These are phyloP conservation scores for Rhizophagus sp. DNA, from an alignment of 192 early-diverging fungal genomes.

Conservation along the genomic window DNA sequence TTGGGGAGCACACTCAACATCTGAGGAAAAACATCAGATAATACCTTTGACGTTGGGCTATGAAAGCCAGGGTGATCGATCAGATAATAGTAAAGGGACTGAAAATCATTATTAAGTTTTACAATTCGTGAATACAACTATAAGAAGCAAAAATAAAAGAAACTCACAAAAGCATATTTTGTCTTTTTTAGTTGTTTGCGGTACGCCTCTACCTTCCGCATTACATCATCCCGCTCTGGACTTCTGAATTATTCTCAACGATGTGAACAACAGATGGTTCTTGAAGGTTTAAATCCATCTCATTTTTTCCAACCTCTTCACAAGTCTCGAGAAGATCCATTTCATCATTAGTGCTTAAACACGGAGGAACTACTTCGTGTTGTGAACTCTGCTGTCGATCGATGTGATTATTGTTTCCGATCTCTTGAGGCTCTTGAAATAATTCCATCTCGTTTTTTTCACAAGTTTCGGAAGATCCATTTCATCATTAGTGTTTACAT, in stretches of 20 bases:
- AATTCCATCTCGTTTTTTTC: slow-evolving; percentile 5
- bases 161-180: slow-evolving; percentile 5
- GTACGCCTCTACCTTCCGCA: slow-evolving; percentile 21
- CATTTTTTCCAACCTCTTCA: slow-evolving; percentile 6
- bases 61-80: slow-evolving; percentile 24
- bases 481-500: slow-evolving; percentile 7
- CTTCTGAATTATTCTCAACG: slow-evolving; percentile 11
- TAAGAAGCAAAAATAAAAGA: slow-evolving; percentile 24
- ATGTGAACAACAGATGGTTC: slow-evolving; percentile 9
- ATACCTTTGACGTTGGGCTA: slow-evolving; percentile 5
- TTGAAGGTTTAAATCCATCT: slow-evolving; percentile 21
- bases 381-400: slow-evolving; percentile 19
- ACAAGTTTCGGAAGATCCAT: slow-evolving; percentile 14
- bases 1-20: slow-evolving; percentile 22
- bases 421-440: slow-evolving; percentile 22
- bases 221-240: slow-evolving; percentile 18
- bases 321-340: slow-evolving; percentile 17
- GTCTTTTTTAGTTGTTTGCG: background rate
- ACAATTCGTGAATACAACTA: slow-evolving; percentile 14
- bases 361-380: background rate
- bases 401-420: slow-evolving; percentile 15
- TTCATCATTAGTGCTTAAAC: slow-evolving; percentile 14
- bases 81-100: slow-evolving; percentile 29
- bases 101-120: slow-evolving; percentile 9
- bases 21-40: slow-evolving; percentile 19